Evolutionary conservation across 179 eudicot species (phyloP).

Genomic region (Silene vulgaris): DNA sequence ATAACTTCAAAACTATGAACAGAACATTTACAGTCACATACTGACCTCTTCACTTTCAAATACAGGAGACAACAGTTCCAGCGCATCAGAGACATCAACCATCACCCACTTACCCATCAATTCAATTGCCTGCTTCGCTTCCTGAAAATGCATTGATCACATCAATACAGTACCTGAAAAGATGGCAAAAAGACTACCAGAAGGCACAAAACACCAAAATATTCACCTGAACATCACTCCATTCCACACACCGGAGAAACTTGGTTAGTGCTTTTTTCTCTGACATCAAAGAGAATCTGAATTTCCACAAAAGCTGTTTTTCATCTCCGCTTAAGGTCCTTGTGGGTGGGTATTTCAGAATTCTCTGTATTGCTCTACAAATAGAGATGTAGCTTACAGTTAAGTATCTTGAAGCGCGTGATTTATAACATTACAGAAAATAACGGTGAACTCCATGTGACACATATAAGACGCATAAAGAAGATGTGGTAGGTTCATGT

Average conservation of each 20-base stretch:
- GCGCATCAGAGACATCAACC: constrained; percentile 93
- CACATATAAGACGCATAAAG: neutral
- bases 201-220: constrained; percentile 11
- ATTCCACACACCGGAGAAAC: constrained; percentile 95
- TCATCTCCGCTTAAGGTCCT: constrained; percentile 89
- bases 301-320: constrained; percentile 92
- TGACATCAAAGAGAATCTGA: constrained; percentile 89
- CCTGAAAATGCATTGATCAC: constrained; percentile 49
- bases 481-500: neutral
- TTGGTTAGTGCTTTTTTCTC: constrained; percentile 94
- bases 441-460: constrained; percentile 6
- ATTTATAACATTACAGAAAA: neutral
- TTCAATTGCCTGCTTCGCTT: constrained; percentile 92
- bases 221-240: constrained; percentile 95
- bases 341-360: constrained; percentile 87
- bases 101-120: constrained; percentile 85
- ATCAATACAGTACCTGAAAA: constrained; percentile 11
- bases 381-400: constrained; percentile 19
- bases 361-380: constrained; percentile 79
- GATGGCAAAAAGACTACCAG: neutral
- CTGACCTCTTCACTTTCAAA: constrained; percentile 99
- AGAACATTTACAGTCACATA: constrained; percentile 10
- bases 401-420: neutral
- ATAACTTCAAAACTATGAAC: neutral
- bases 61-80: constrained; percentile 90